Percentiles rank a stretch among this genome's conserved stretches.
Evolutionary conservation across 257 asterid species (phyloP).

Genomic region (Echium plantagineum): DNA sequence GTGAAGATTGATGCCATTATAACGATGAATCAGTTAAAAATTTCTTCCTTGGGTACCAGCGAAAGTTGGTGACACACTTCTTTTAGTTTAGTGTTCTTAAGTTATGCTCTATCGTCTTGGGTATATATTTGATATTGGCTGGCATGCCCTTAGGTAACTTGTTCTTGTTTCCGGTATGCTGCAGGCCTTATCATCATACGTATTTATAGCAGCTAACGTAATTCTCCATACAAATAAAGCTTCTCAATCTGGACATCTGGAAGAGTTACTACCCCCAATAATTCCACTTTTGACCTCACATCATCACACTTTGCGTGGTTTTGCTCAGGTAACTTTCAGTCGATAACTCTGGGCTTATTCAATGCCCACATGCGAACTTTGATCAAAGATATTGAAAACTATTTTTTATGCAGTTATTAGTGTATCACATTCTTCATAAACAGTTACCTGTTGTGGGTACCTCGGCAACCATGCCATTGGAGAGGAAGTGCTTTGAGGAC

Average conservation of each 20-base stretch:
- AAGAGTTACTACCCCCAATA: slow-evolving; percentile 73
- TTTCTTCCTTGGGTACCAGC: too few relatives aligned
- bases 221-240: slow-evolving; percentile 56
- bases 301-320: slow-evolving; percentile 95
- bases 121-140: too few relatives aligned
- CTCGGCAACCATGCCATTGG: slow-evolving; percentile 42
- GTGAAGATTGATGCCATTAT: too few relatives aligned
- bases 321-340: slow-evolving; percentile 54
- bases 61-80: too few relatives aligned
- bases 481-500: slow-evolving; percentile 66
- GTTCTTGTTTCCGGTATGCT: slow-evolving; percentile 4
- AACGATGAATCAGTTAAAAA: too few relatives aligned
- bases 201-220: slow-evolving; percentile 79
- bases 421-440: slow-evolving; percentile 61
- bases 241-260: slow-evolving; percentile 33
- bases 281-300: slow-evolving; percentile 87
- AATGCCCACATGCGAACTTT: neutral
- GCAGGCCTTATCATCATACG: slow-evolving; percentile 90
- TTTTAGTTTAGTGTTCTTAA: too few relatives aligned
- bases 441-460: slow-evolving; percentile 32
- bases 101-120: too few relatives aligned
- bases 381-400: neutral
- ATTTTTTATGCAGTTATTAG: slow-evolving; percentile 43
- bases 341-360: slow-evolving; percentile 4
- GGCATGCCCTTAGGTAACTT: slow-evolving; percentile 4